Evolutionary conservation across 768 basidiomycete genomes (phyloP), one percentile per base, ranked within the genome.

Genomic region (Tulasnella sp.): DNA sequence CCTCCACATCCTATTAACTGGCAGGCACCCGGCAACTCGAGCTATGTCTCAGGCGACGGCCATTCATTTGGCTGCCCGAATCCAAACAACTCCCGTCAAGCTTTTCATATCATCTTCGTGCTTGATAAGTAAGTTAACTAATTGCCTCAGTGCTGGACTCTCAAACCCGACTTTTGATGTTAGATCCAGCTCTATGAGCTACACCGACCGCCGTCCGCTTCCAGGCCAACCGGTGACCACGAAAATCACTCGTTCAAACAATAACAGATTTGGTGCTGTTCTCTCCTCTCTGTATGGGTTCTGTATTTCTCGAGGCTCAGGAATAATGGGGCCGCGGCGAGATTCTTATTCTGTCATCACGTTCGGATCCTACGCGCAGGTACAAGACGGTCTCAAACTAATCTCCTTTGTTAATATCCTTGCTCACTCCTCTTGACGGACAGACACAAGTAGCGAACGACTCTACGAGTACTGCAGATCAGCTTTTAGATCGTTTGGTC

Each of bases 251-350:
- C 82, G 81, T 16, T 79, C 75, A 0, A 83, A 84, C 57, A 82
- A 89, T 78, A 88, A 91, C 79, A 83, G 90, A 37, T 85, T 90
- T n/a, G 90, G 90, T 0, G 89, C 90, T 0, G 90, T 90, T 0
- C 87, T 87, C 48, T 88, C 89, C 0, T 87, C 90, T 0, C 80
- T 91, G 11, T 82, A 89, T 76, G 83, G 84, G n/a, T 91, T 91
- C 81, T 91, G 90, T 90, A 79, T 83, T 23, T 86, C 90, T 0
- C 86, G 90, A 5, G 84, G 86, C 18, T 69, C 78, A 42, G 82
- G 73, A 5, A 77, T 61, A 39, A 76, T 81, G 6, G 83, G 83
- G 67, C 82, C 75, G 9, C 85, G 88, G 40, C 83, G 86, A 44
- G 90, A 91, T 78, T 85, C 90, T 1, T 91, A 91, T 79, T 89